phyloP scores from a whole-genome alignment of 495 filamentous ascomycete genomes.

The Haplographium delicatum region DNA sequence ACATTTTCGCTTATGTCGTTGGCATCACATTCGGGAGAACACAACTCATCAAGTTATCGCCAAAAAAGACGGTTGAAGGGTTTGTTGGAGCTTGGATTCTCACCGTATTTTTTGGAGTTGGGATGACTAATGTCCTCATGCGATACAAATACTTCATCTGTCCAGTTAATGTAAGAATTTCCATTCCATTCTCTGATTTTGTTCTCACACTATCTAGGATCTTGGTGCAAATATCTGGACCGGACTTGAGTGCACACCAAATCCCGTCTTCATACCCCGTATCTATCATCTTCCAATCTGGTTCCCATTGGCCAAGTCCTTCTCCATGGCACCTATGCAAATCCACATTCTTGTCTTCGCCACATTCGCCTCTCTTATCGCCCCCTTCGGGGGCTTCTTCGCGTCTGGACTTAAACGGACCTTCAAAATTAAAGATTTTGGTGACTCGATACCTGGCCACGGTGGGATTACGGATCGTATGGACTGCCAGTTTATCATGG shows the following conservation, averaged over 20 bases:
- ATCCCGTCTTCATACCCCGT: slow-evolving; percentile 82
- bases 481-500: slow-evolving; percentile 99
- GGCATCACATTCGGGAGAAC: slow-evolving; percentile 96
- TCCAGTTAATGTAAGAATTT: slow-evolving; percentile 68
- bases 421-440: slow-evolving; percentile 99
- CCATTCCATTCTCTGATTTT: not conserved
- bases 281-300: slow-evolving; percentile 74
- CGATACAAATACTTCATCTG: slow-evolving; percentile 97
- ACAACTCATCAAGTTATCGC: slow-evolving; percentile 94
- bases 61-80: slow-evolving; percentile 99
- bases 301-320: slow-evolving; percentile 52
- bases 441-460: slow-evolving; percentile 94
- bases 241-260: slow-evolving; percentile 87
- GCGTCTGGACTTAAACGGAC: slow-evolving; percentile 96
- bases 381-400: slow-evolving; percentile 98
- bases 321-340: slow-evolving; percentile 82
- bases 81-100: slow-evolving; percentile 97
- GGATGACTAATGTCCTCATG: slow-evolving; percentile 83
- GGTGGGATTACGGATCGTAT: slow-evolving; percentile 98
- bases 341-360: slow-evolving; percentile 89
- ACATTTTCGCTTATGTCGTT: slow-evolving; percentile 97
- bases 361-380: slow-evolving; percentile 93
- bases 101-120: slow-evolving; percentile 78
- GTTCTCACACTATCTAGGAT: slow-evolving; percentile 42
- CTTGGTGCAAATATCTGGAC: slow-evolving; percentile 89